These are phyloP conservation scores for Fagus sylvatica DNA, from an alignment of 306 rosid genomes.

Conservation along the genomic window DNA sequence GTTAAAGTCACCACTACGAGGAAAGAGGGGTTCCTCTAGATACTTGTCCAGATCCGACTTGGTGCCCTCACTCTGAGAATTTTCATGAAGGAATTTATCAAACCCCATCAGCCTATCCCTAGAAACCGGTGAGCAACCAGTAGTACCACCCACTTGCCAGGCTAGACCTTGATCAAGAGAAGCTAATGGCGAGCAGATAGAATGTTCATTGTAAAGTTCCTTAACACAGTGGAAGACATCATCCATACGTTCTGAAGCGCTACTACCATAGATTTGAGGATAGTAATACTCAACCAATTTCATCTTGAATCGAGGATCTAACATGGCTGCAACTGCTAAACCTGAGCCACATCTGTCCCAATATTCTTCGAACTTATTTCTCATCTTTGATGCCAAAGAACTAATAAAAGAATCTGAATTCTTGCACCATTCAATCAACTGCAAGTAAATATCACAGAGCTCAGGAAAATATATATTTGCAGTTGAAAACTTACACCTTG, in stretches of 20 bases:
- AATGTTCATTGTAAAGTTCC: slow-evolving; percentile 83
- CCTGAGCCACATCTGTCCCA: slow-evolving; percentile 90
- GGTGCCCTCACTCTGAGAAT: slow-evolving; percentile 67
- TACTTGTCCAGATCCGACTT: slow-evolving; percentile 93
- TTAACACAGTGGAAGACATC: slow-evolving; percentile 73
- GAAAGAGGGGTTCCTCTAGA: slow-evolving; percentile 94
- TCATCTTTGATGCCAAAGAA: slow-evolving; percentile 72
- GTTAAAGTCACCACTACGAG: slow-evolving; percentile 76
- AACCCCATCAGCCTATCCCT: slow-evolving; percentile 93
- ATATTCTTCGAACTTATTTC: slow-evolving; percentile 83
- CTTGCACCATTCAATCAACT: slow-evolving; percentile 90
- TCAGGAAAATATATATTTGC: slow-evolving; percentile 85
- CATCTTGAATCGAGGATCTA: slow-evolving; percentile 96
- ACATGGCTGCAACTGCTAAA: slow-evolving; percentile 89
- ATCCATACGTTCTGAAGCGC: slow-evolving; percentile 52
- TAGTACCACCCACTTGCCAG: slow-evolving; percentile 68
- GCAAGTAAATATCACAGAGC: slow-evolving; percentile 83
- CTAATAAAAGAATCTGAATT: slow-evolving; percentile 65
- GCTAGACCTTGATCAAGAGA: slow-evolving; percentile 71
- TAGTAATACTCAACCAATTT: slow-evolving; percentile 88
- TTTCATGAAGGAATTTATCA: slow-evolving; percentile 87
- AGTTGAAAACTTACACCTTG: slow-evolving; percentile 62
- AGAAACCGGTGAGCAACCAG: slow-evolving; percentile 46
- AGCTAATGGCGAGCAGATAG: slow-evolving; percentile 75
- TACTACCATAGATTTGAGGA: slow-evolving; percentile 76